phyloP scores from a whole-genome alignment of 164 flowering plant species.

The Paratinospora sagittata region DNA sequence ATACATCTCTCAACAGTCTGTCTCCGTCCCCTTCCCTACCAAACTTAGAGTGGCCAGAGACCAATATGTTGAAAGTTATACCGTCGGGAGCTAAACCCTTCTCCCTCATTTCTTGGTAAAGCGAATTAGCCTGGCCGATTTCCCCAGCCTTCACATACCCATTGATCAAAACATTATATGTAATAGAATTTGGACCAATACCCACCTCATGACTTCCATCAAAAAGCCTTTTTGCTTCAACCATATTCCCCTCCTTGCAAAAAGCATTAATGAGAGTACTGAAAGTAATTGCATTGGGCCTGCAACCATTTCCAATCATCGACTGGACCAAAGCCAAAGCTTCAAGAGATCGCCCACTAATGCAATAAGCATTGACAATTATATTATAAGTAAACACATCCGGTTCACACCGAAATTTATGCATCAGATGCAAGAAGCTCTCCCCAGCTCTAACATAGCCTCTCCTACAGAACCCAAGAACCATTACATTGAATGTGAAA shows the following conservation, averaged over 20 bases:
- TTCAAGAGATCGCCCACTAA: conserved; percentile 38
- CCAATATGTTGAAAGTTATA: conserved; percentile 64
- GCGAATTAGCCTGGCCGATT: conserved; percentile 42
- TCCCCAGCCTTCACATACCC: conserved; percentile 84
- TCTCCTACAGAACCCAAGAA: conserved; percentile 67
- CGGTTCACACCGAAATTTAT: conserved; percentile 47
- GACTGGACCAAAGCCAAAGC: conserved; percentile 41
- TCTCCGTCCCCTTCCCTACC: conserved; percentile 54
- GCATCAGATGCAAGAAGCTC: conserved; percentile 62
- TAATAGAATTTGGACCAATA: conserved; percentile 37
- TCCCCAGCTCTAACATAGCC: conserved; percentile 50
- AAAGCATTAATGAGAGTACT: conserved; percentile 56
- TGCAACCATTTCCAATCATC: conserved; percentile 57
- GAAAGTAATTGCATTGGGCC: conserved; percentile 55
- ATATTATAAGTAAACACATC: conserved; percentile 61
- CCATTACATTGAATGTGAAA: conserved; percentile 46
- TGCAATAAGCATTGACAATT: conserved; percentile 62
- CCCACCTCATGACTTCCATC: conserved; percentile 40
- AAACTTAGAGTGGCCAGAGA: conserved; percentile 57
- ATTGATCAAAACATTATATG: conserved; percentile 62
- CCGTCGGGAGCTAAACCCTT: conserved; percentile 60
- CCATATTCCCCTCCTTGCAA: conserved; percentile 73
- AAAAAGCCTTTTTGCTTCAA: conserved; percentile 52
- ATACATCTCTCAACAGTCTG: conserved; percentile 42
- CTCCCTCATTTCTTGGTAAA: conserved; percentile 61